Conservation (phyloP, 768 basidiomycete genomes). For the Russula dissimulans region DNA sequence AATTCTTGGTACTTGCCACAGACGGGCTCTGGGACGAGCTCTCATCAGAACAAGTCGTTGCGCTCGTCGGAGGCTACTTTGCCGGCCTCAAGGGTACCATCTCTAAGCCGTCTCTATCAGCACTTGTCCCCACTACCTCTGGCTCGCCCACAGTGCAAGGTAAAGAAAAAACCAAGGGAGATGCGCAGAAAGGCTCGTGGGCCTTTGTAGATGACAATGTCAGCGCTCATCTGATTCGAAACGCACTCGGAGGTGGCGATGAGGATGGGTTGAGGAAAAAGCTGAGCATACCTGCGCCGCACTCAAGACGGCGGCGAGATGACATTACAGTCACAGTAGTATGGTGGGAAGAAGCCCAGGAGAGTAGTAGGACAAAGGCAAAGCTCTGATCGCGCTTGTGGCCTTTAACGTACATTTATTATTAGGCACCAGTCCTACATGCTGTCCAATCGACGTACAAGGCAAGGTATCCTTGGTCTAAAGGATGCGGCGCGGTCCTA, state of each 20-base stretch:
- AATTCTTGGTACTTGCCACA: slow-evolving; percentile 85
- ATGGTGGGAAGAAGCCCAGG: slow-evolving; percentile 72
- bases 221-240: slow-evolving; percentile 77
- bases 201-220: slow-evolving; percentile 72
- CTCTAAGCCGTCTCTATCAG: slow-evolving; percentile 46
- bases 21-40: slow-evolving; percentile 54
- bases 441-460: slow-evolving; percentile 2
- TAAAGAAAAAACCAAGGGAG: slow-evolving; percentile 38
- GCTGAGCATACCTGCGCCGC: slow-evolving; percentile 77
- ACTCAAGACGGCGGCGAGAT: slow-evolving; percentile 70
- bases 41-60: slow-evolving; percentile 74
- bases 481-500: slow-evolving; percentile 19
- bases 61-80: slow-evolving; percentile 77
- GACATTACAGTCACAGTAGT: slow-evolving; percentile 81
- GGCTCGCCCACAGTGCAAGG: slow-evolving; percentile 55
- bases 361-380: slow-evolving; percentile 34
- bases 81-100: slow-evolving; percentile 58
- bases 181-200: slow-evolving; percentile 46
- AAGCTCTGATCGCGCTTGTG: slow-evolving; percentile 38
- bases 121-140: slow-evolving; percentile 44
- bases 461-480: background rate
- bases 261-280: slow-evolving; percentile 43
- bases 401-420: slow-evolving; percentile 13
- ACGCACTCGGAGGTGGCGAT: slow-evolving; percentile 86
- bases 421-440: slow-evolving; percentile 5